Percentiles rank a stretch among this genome's conserved stretches.
Evolutionary conservation across 2,329 filamentous ascomycete species (phyloP).

Genomic region (Talaromyces marneffei): DNA sequence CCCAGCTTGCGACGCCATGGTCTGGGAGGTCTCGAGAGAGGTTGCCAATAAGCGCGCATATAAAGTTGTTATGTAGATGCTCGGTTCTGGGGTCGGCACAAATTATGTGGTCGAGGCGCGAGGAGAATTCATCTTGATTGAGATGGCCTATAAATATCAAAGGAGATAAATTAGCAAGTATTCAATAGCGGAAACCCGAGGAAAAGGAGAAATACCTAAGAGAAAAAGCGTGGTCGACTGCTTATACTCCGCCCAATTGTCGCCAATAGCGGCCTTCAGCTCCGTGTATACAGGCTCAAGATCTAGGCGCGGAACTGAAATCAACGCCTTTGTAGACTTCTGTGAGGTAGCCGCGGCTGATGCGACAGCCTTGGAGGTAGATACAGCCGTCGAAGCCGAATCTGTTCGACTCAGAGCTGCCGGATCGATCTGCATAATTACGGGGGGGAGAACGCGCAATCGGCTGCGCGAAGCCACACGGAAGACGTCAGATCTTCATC

Average conservation of each 20-base stretch:
- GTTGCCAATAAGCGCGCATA: conserved; percentile 56
- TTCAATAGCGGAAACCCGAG: not conserved
- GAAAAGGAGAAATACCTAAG: conserved; percentile 42
- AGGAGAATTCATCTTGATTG: conserved; percentile 56
- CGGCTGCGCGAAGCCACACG: conserved; percentile 37
- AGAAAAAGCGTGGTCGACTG: conserved; percentile 53
- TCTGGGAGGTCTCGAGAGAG: conserved; percentile 55
- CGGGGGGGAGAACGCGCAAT: conserved; percentile 29
- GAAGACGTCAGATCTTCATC: conserved; percentile 35
- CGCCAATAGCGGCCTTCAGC: conserved; percentile 54
- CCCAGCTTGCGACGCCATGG: conserved; percentile 59
- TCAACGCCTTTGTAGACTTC: conserved; percentile 47
- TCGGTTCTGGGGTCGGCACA: conserved; percentile 47
- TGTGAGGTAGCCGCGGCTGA: conserved; percentile 29
- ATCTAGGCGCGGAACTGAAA: conserved; percentile 56
- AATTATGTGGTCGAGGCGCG: conserved; percentile 52
- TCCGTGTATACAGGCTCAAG: conserved; percentile 58
- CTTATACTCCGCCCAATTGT: conserved; percentile 58
- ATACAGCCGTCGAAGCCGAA: conserved; percentile 29
- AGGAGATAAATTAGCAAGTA: not conserved
- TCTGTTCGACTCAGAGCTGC: conserved; percentile 40
- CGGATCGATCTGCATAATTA: conserved; percentile 43
- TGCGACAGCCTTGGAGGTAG: conserved; percentile 28
- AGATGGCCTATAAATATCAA: conserved; percentile 43
- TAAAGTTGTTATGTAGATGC: conserved; percentile 58